A percentile compares a stretch with the other conserved stretches of the same genome.
phyloP scores from a whole-genome alignment of 805 yeast species.

The Candida chilensis region DNA sequence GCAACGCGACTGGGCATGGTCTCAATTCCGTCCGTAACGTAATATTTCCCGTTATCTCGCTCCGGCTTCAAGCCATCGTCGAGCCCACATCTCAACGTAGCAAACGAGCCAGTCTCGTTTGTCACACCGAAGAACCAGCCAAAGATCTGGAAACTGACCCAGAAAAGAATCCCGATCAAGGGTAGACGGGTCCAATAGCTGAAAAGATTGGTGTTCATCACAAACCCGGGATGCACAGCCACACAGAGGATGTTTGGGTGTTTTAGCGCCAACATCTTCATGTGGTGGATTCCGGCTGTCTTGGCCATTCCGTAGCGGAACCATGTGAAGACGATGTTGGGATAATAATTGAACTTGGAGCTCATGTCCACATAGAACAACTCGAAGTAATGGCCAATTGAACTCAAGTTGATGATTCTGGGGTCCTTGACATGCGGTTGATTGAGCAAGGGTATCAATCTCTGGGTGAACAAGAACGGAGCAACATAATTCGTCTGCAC shows the following conservation, averaged over 20 bases:
- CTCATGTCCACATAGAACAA: constrained; percentile 36
- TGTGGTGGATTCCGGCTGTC: constrained; percentile 68
- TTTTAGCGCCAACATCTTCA: constrained; percentile 52
- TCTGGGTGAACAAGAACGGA: constrained; percentile 61
- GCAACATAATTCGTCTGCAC: constrained; percentile 72
- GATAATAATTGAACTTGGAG: constrained; percentile 43
- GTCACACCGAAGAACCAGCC: constrained; percentile 64
- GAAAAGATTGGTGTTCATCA: constrained; percentile 73
- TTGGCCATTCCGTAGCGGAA: constrained; percentile 72
- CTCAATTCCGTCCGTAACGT: constrained; percentile 49
- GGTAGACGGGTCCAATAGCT: constrained; percentile 75
- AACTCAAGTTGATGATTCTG: constrained; percentile 54
- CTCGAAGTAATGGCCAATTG: constrained; percentile 55
- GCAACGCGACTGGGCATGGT: constrained; percentile 53
- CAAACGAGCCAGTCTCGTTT: constrained; percentile 60
- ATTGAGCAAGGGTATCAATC: constrained; percentile 44
- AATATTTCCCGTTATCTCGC: constrained; percentile 65
- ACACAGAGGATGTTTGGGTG: constrained; percentile 57
- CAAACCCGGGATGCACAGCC: constrained; percentile 78
- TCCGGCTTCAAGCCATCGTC: constrained; percentile 37
- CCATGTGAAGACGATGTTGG: constrained; percentile 69
- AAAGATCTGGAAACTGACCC: constrained; percentile 63
- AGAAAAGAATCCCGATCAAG: constrained; percentile 63
- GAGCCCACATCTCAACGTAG: constrained; percentile 56
- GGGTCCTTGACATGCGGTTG: constrained; percentile 19